phyloP scores from a whole-genome alignment of 139 green algal species.

The Closterium sp. region DNA sequence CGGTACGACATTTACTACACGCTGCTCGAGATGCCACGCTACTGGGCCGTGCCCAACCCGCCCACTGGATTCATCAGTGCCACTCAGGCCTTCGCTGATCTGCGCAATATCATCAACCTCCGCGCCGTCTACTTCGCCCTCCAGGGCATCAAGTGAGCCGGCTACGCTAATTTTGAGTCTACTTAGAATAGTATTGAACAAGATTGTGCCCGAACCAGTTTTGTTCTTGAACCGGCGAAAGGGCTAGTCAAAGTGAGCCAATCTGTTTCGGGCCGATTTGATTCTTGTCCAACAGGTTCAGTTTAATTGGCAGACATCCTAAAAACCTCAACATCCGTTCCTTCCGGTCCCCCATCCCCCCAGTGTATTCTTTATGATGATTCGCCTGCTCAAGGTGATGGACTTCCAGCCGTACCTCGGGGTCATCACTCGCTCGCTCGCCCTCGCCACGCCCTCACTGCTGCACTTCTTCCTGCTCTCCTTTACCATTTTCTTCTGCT shows the following conservation, averaged over 20 bases:
- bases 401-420: neutral
- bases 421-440: neutral
- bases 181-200: too few relatives aligned
- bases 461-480: neutral
- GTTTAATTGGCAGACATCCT: too few relatives aligned
- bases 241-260: too few relatives aligned
- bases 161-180: too few relatives aligned
- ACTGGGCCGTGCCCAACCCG: neutral
- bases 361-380: neutral
- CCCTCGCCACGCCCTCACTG: neutral
- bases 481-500: neutral
- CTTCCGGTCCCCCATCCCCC: neutral
- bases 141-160: slow-evolving; percentile 35
- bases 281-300: too few relatives aligned
- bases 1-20: slow-evolving; percentile 20
- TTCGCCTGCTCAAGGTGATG: neutral
- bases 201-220: too few relatives aligned
- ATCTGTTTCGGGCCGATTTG: too few relatives aligned
- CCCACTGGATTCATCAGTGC: neutral
- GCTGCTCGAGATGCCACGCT: neutral
- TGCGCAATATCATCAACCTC: too few relatives aligned
- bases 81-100: neutral
- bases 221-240: too few relatives aligned
- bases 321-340: too few relatives aligned
- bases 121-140: slow-evolving; percentile 16